Evolutionary conservation across 129 eudicot genomes (phyloP).

Genomic region (Pittosporum tobira): DNA sequence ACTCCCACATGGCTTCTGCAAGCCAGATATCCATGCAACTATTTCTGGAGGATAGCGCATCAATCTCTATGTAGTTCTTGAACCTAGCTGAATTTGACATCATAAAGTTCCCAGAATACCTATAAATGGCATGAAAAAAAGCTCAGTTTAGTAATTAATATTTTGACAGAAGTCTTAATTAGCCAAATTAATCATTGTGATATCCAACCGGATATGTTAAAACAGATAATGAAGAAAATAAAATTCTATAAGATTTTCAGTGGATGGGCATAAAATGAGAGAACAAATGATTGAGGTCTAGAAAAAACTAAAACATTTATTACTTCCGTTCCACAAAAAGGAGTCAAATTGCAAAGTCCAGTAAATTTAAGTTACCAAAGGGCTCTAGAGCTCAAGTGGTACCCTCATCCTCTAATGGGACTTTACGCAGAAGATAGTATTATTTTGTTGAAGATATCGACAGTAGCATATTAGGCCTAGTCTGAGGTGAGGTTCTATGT

Average conservation of each 20-base stretch:
- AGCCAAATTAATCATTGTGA: background rate
- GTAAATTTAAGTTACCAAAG: no score
- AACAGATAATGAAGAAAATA: background rate
- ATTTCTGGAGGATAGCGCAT: background rate
- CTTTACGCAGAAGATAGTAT: no score
- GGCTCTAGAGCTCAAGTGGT: no score
- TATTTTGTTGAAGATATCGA: no score
- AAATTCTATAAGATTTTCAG: no score
- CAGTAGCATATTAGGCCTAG: no score
- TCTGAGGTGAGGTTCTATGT: no score
- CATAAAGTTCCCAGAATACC: background rate
- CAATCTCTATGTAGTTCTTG: background rate
- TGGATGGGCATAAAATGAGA: background rate
- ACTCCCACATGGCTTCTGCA: background rate
- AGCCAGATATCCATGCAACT: slow-evolving; percentile 2
- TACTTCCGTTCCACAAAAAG: slow-evolving; percentile 30
- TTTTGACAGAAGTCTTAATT: no score
- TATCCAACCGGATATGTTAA: background rate
- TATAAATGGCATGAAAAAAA: background rate
- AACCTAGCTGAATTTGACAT: background rate
- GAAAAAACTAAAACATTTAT: slow-evolving; percentile 1
- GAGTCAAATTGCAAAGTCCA: background rate
- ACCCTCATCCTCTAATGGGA: no score
- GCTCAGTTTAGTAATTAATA: background rate
- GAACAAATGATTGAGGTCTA: background rate